Percentiles rank a stretch among this genome's conserved stretches.
These are phyloP conservation scores for Solanum stenotomum DNA, from an alignment of 257 asterid genomes.

Conservation along the genomic window DNA sequence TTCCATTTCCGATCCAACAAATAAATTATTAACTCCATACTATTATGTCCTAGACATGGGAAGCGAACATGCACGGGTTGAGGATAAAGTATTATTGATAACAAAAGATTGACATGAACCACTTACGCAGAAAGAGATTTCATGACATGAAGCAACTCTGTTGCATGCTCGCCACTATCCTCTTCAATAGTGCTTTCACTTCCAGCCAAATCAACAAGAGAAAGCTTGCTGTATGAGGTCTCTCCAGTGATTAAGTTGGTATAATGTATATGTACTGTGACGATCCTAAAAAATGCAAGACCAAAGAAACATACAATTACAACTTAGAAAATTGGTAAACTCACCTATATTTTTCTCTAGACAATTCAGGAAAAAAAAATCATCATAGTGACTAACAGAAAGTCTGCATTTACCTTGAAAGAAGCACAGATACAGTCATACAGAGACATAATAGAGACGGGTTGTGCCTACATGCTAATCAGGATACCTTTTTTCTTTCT, in stretches of 20 bases:
- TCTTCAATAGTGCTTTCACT: slow-evolving; percentile 58
- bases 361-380: not conserved
- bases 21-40: not conserved
- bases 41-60: not conserved
- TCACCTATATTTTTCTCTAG: not conserved
- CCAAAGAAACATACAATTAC: slow-evolving; percentile 5
- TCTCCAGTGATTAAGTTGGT: slow-evolving; percentile 87
- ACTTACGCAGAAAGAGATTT: slow-evolving; percentile 93
- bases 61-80: not conserved
- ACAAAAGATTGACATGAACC: slow-evolving; percentile 7
- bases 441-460: not conserved
- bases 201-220: slow-evolving; percentile 95
- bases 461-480: not conserved
- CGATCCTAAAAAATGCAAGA: slow-evolving; percentile 49
- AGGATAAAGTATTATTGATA: not conserved
- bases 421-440: not conserved
- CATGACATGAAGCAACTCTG: slow-evolving; percentile 85
- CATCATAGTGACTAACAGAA: not conserved
- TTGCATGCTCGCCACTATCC: slow-evolving; percentile 67
- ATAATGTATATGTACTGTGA: slow-evolving; percentile 73
- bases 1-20: not conserved
- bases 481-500: not conserved
- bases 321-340: not conserved
- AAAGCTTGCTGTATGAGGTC: slow-evolving; percentile 75
- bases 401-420: not conserved